Evolutionary conservation across 495 filamentous ascomycete genomes (phyloP), one percentile per base, ranked within the genome.

Genomic region (Penicillium mononematosum): DNA sequence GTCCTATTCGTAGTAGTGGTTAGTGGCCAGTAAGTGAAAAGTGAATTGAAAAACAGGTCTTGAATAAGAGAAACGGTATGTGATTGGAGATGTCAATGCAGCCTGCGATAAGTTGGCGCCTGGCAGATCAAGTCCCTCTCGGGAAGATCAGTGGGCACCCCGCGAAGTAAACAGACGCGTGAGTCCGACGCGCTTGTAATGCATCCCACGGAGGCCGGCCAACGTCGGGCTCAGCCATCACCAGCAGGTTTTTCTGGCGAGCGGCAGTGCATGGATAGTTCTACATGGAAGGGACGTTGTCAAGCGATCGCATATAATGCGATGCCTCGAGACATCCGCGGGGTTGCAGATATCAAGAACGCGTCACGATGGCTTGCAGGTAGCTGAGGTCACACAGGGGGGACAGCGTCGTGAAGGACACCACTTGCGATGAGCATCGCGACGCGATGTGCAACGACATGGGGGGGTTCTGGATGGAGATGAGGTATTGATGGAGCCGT

Each of bases 361-460:
- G 67, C 68, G 67, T 73, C 69, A 68, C 65, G 64, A 50, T 55
- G 44, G 32, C n/a, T 58, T 50, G 60, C 45, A 53, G 49, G 69
- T 66, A 67, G 74, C 67, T 64, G 69, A 60, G 34, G 62, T 58
- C 55, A 71, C 58, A 60, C 48, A 53, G 62, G 55, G 50, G 56
- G 56, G 36, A 44, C 29, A 53, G 46, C 55, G 44, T 42, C 32
- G 43, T 25, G 43, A 54, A 36, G 58, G 22, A n/a, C 25, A 60
- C 29, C 46, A 60, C 38, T 49, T 49, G 52, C 51, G 48, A 53
- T 43, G 41, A 43, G 45, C 47, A 36, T 51, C 51, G 41, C 50
- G 27, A 36, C 48, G 48, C 45, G 50, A 53, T n/a, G 43, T 38
- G 53, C 57, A 51, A 48, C 36, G 42, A 42, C 34, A 56, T 42